phyloP scores from a whole-genome alignment of 2,329 filamentous ascomycete species.

The Penicillium sp. region DNA sequence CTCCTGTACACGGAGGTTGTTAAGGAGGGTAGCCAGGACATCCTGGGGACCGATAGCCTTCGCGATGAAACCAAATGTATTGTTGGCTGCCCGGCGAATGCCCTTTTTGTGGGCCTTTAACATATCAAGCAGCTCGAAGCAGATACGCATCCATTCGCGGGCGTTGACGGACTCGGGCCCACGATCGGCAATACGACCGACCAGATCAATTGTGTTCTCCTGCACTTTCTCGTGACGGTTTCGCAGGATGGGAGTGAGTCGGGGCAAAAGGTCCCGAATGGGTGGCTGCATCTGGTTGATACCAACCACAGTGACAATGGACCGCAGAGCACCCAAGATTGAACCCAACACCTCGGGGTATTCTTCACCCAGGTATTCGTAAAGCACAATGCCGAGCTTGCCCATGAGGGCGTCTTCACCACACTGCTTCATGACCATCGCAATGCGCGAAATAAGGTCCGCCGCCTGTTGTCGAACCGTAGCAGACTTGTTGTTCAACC shows the following conservation, averaged over 20 bases:
- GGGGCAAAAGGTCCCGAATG: slow-evolving; percentile 90
- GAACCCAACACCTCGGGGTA: slow-evolving; percentile 97
- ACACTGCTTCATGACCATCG: slow-evolving; percentile 98
- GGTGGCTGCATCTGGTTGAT: slow-evolving; percentile 98
- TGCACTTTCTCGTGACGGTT: slow-evolving; percentile 99
- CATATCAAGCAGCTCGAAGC: slow-evolving; percentile 98
- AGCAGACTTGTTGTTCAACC: slow-evolving; percentile 95
- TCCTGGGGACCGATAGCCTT: slow-evolving; percentile 98
- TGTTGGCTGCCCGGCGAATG: slow-evolving; percentile 95
- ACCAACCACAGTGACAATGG: slow-evolving; percentile 95
- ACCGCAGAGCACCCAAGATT: slow-evolving; percentile 88
- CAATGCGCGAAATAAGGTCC: slow-evolving; percentile 92
- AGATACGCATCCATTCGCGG: slow-evolving; percentile 99
- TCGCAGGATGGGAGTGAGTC: slow-evolving; percentile 93
- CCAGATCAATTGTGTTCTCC: slow-evolving; percentile 96
- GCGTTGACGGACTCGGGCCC: slow-evolving; percentile 95
- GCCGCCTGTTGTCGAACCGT: slow-evolving; percentile 96
- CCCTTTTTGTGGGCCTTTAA: slow-evolving; percentile 99
- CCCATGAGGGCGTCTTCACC: slow-evolving; percentile 94
- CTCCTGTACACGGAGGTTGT: slow-evolving; percentile 95
- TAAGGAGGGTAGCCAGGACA: slow-evolving; percentile 88
- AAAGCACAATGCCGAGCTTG: slow-evolving; percentile 88
- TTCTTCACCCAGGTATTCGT: slow-evolving; percentile 97
- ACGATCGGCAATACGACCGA: slow-evolving; percentile 94
- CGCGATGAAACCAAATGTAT: slow-evolving; percentile 98